These are phyloP conservation scores for Backusella tarrabulga DNA, from an alignment of 192 early-diverging fungal genomes.

Conservation along the genomic window DNA sequence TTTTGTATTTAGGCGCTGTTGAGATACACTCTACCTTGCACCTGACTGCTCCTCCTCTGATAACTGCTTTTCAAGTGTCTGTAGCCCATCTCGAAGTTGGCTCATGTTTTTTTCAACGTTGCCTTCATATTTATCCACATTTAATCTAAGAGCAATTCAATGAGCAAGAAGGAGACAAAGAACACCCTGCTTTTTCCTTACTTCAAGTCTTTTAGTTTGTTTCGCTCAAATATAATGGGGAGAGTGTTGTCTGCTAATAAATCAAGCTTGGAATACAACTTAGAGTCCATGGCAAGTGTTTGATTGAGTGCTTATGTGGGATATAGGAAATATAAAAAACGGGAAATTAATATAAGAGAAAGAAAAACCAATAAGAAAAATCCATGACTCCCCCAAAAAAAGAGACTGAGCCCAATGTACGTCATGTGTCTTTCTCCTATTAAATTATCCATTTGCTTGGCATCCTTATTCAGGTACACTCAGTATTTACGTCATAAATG, in stretches of 20 bases:
- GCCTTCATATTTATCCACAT: slow-evolving; percentile 48
- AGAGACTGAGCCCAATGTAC: no score
- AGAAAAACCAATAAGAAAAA: no score
- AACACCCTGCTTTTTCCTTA: background rate
- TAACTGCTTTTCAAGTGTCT: slow-evolving; percentile 52
- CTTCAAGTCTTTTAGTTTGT: slow-evolving; percentile 42
- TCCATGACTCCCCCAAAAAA: no score
- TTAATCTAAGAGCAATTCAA: slow-evolving; percentile 28
- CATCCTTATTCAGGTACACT: no score
- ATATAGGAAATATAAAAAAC: no score
- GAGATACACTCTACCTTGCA: slow-evolving; percentile 38
- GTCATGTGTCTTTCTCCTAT: no score
- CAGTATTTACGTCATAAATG: no score
- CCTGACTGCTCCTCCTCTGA: slow-evolving; percentile 55
- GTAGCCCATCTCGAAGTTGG: slow-evolving; percentile 49
- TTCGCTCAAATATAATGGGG: slow-evolving; percentile 53
- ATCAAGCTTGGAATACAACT: slow-evolving; percentile 41
- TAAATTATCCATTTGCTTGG: no score
- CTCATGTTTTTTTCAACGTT: slow-evolving; percentile 52
- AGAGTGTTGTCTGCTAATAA: slow-evolving; percentile 58
- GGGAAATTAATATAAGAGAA: no score
- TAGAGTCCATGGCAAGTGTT: slow-evolving; percentile 28
- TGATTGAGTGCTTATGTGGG: background rate
- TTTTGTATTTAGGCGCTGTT: background rate
- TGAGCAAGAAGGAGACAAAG: background rate